Conservation (phyloP, 225 moss, liverwort and hornwort species). For the Neckera pumila region DNA sequence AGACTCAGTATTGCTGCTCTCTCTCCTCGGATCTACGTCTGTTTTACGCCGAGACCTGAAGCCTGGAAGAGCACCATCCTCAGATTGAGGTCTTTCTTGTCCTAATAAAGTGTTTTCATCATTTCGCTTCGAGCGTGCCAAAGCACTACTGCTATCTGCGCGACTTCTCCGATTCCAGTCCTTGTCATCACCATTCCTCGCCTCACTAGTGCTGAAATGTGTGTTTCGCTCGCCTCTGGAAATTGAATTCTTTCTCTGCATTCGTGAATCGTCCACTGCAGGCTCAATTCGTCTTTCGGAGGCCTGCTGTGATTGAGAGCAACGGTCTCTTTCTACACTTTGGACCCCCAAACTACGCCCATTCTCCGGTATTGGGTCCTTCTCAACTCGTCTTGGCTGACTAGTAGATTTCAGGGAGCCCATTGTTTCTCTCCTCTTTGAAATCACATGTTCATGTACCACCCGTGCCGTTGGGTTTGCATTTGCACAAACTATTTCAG, state of each 20-base stretch:
- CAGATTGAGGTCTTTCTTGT: not conserved
- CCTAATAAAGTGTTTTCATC: not conserved
- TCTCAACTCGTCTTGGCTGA: conserved; percentile 4
- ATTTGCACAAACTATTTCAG: not conserved
- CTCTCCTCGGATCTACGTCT: not conserved
- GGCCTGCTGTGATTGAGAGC: not conserved
- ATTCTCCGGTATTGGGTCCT: not conserved
- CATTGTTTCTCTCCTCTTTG: not conserved
- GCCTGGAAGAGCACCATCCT: not conserved
- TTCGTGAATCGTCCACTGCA: not conserved
- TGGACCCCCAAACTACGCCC: not conserved
- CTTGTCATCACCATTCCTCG: not conserved
- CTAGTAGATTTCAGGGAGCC: not conserved
- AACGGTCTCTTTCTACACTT: not conserved
- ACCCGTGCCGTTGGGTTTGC: not conserved
- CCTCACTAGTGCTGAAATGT: not conserved
- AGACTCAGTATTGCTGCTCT: not conserved
- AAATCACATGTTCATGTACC: not conserved
- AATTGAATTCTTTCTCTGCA: not conserved
- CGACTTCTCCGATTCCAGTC: not conserved
- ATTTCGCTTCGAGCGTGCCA: not conserved
- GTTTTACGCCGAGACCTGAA: not conserved
- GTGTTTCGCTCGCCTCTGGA: not conserved
- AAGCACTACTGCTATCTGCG: not conserved
- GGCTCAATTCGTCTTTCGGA: not conserved